A percentile compares a stretch with the other conserved stretches of the same genome.
Evolutionary conservation across 2,329 filamentous ascomycete genomes (phyloP).

Genomic region (Hypoxylon sp.): DNA sequence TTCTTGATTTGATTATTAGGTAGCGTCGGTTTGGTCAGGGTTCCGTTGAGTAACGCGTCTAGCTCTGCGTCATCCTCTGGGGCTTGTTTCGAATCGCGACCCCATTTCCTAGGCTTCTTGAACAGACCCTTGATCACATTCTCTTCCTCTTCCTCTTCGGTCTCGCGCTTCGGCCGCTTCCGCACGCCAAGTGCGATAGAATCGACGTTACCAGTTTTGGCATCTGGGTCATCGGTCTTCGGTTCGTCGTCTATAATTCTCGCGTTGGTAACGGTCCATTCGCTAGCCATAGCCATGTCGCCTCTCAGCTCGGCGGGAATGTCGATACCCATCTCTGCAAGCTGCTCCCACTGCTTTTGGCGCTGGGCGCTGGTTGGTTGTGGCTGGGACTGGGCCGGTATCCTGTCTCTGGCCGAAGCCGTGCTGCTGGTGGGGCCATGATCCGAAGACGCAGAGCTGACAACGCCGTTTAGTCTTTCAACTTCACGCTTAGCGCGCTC

Average conservation of each 20-base stretch:
- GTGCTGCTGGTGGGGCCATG: slow-evolving; percentile 38
- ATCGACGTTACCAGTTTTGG: slow-evolving; percentile 58
- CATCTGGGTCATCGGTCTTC: slow-evolving; percentile 56
- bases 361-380: slow-evolving; percentile 72
- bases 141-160: slow-evolving; percentile 62
- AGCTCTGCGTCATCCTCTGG: slow-evolving; percentile 67
- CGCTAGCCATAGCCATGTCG: slow-evolving; percentile 88
- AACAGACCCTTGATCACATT: slow-evolving; percentile 69
- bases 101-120: slow-evolving; percentile 70
- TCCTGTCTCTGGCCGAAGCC: slow-evolving; percentile 32
- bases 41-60: slow-evolving; percentile 68
- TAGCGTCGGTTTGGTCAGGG: slow-evolving; percentile 45
- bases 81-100: slow-evolving; percentile 64
- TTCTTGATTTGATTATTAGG: slow-evolving; percentile 26
- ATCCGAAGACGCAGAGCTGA: slow-evolving; percentile 60
- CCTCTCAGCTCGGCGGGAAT: slow-evolving; percentile 82
- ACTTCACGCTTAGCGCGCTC: slow-evolving; percentile 87
- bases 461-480: slow-evolving; percentile 84
- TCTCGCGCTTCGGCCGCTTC: slow-evolving; percentile 62
- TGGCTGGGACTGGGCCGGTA: slow-evolving; percentile 19
- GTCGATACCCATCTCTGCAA: slow-evolving; percentile 87
- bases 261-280: slow-evolving; percentile 83
- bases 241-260: slow-evolving; percentile 64
- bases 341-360: slow-evolving; percentile 86
- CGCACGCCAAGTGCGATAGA: slow-evolving; percentile 68